Percentiles rank a stretch among this genome's conserved stretches.
These are phyloP conservation scores for Monocercomonoides exilis DNA, from an alignment of 78 protist genomes.

Conservation along the genomic window DNA sequence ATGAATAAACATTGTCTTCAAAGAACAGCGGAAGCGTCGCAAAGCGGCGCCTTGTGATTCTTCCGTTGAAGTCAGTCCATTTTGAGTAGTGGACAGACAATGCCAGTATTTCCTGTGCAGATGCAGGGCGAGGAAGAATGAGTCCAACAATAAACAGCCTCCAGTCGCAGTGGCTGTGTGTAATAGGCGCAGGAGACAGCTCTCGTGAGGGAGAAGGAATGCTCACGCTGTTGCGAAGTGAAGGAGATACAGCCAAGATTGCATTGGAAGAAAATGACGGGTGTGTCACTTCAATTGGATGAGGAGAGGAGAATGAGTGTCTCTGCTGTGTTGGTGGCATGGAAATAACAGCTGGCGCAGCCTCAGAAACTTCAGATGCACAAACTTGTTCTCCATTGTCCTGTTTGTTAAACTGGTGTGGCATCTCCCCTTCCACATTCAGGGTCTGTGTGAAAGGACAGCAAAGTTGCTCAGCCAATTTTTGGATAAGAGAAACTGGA, in stretches of 20 bases:
- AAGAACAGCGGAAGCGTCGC: not conserved
- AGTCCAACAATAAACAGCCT: not conserved
- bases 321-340: too few species aligned
- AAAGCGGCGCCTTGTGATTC: not conserved
- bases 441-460: not conserved
- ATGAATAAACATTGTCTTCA: not conserved
- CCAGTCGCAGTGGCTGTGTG: not conserved
- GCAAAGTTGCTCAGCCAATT: not conserved
- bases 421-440: not conserved
- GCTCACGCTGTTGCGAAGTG: too few species aligned
- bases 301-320: too few species aligned
- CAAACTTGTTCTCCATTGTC: too few species aligned
- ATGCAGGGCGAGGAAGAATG: not conserved
- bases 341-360: too few species aligned
- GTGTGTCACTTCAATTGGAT: too few species aligned
- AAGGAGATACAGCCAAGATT: too few species aligned
- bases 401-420: not conserved
- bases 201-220: too few species aligned
- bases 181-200: too few species aligned
- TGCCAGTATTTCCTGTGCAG: not conserved
- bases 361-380: too few species aligned
- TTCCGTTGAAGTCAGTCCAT: not conserved
- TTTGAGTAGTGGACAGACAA: not conserved
- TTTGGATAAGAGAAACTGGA: not conserved
- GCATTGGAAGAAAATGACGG: too few species aligned